Base-by-base conservation (phyloP, 805 yeast species). In the Ogataea pilisensis region DNA sequence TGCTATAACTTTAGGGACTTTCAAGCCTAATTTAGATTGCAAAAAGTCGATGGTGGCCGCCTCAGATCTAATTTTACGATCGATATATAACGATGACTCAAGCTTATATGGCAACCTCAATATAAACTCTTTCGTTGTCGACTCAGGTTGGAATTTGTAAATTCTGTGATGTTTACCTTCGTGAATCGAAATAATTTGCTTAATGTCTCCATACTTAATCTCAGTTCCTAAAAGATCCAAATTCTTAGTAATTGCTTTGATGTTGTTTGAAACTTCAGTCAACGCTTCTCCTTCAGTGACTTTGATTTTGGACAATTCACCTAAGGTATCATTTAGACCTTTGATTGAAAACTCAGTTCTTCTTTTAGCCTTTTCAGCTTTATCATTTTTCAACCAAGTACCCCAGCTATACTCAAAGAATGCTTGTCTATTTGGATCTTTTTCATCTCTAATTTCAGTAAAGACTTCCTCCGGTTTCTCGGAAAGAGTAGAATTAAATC, bases 371-470 rank as follows among this genome's bases (percentile, higher is more conserved):
- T 86, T 84, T 60, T 93, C 90, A 25, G 63, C 64, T 41, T 71
- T 73, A 59, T 93, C 96, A 57, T 91, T 78, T 48, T 73, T 77
- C 54, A 90, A 67, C 98, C 98, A 91, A 6, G 95, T 76, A 35
- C 99, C 99, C 95, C 98, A 91, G 3, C 93, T 72, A 60, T 89
- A 91, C 53, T 84, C 78, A 70, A 87, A 91, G 56, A 93, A 86
- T 32, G 78, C 70, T 41, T 74, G 75, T 62, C 90, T 73, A 37
- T 78, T 66, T 9, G 88, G 87, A 56, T 84, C 90, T 30, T 70
- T 64, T 41, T 77, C 76, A 52, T 82, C 83, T 22, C 73, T 63
- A 19, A 84, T 55, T 44, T 71, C 72, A 39, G 90, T 83, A 57
- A 58, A 69, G n/a, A 66, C 58, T 51, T 69, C 73, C 21, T 48